phyloP scores from a whole-genome alignment of 2,329 filamentous ascomycete genomes.

The Escovopsis weberi region DNA sequence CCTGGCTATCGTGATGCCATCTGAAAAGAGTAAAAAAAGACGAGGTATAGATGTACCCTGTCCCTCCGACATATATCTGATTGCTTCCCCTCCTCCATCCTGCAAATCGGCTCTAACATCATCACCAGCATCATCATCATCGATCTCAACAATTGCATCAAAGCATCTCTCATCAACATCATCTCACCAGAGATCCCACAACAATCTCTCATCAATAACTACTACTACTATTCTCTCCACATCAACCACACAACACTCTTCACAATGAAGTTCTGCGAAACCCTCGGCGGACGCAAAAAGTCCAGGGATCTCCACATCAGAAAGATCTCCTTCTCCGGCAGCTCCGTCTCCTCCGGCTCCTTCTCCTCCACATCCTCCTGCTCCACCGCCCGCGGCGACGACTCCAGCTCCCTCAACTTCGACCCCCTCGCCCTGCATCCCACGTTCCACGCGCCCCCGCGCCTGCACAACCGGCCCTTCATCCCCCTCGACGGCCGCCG shows the following conservation, averaged over 20 bases:
- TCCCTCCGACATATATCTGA: conserved; percentile 1
- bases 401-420: conserved; percentile 13
- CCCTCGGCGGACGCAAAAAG: conserved; percentile 23
- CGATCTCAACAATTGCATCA: neutral
- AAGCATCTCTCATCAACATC: neutral
- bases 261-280: conserved; percentile 14
- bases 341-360: conserved; percentile 23
- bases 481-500: conserved; percentile 11
- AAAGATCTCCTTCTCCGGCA: conserved; percentile 27
- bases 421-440: conserved; percentile 22
- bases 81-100: neutral
- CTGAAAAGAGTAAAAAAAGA: no score
- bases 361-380: conserved; percentile 16
- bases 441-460: conserved; percentile 21
- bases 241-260: conserved; percentile 1
- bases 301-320: conserved; percentile 24
- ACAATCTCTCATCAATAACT: neutral
- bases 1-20: neutral
- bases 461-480: conserved; percentile 22
- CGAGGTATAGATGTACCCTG: neutral
- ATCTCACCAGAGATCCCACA: conserved; percentile 1
- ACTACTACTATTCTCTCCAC: neutral
- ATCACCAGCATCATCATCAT: neutral
- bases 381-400: conserved; percentile 13
- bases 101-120: no score